Base-by-base conservation (phyloP, 352 stramenopile genomes). In the Saprolegnia parasitica region DNA sequence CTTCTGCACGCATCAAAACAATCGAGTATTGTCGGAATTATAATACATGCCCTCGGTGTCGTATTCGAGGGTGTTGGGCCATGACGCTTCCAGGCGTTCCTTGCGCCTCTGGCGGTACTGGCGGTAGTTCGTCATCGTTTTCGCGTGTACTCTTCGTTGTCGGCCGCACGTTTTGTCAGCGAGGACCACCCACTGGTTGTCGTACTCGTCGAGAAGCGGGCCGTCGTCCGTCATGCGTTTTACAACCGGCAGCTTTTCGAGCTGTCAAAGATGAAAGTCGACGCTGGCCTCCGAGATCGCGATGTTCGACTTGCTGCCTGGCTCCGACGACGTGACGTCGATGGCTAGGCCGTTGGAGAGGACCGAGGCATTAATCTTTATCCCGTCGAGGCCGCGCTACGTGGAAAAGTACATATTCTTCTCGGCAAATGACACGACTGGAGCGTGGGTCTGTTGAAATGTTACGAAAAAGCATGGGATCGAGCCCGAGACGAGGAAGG, bases 351-450 rank as follows among this genome's bases (percentile, higher is more conserved):
- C 62, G 23, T 42, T 74, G 1, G 71, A 65, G 2, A 78, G 49
- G 0, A 74, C 70, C 0, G 65, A 72, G 3, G 72, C 66, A 37
- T 74, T 71, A 3, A 74, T 62, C 56, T 74, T 73, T n/a, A 73
- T 60, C 15, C 71, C 66, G 24, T 75, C 58, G 0, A 73, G 49
- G 1, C 66, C 16, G 26, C 72, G 66, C 42, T 74, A 74, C 16
- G 45, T 65, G 39, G 15, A 21, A 26, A 40, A 65, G 37, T 49
- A 64, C 29, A 4, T 13, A 13, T 50, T 64, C 37, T 46, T 64
- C 29, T 46, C 29, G 29, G 13, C 16, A 46, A 64, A 64, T 11
- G 56, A 64, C 5, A 4, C 56, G 4, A 24, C 15, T 8, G 56
- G 56, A 26, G 29, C 29, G 29, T 64, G 11, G 5, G 35, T 49